A percentile compares a stretch with the other conserved stretches of the same genome.
Conservation (phyloP, 139 green algal genomes). For the Closterium sp. region DNA sequence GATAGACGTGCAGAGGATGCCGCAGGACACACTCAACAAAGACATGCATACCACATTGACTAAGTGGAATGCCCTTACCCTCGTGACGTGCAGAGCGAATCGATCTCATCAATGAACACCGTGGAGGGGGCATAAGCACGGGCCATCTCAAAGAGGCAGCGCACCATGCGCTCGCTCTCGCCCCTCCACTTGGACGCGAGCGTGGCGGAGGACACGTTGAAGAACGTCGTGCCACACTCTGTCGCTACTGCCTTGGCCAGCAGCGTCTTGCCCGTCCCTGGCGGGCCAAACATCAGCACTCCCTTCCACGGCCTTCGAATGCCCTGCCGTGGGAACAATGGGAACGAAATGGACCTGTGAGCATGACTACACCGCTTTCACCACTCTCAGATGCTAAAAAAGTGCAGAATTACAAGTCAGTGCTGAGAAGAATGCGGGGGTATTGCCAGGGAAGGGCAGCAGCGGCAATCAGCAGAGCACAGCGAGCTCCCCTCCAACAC, state of each 20-base stretch:
- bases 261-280: slow-evolving; percentile 91
- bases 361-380: not conserved
- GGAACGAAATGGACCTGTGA: not conserved
- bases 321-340: slow-evolving; percentile 48
- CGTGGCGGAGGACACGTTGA: slow-evolving; percentile 87
- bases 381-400: not conserved
- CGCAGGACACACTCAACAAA: not conserved
- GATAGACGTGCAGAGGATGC: not conserved
- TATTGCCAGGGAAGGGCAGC: not conserved
- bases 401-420: no score
- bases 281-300: slow-evolving; percentile 92
- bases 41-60: not conserved
- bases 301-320: slow-evolving; percentile 89
- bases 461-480: not conserved
- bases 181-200: slow-evolving; percentile 89
- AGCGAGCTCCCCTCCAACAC: not conserved
- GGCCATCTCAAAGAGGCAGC: slow-evolving; percentile 85
- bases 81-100: slow-evolving; percentile 80
- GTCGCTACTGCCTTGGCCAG: slow-evolving; percentile 87
- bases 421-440: no score
- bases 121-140: slow-evolving; percentile 71
- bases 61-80: slow-evolving; percentile 43
- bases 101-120: slow-evolving; percentile 94
- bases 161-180: slow-evolving; percentile 77
- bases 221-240: slow-evolving; percentile 89